phyloP scores from a whole-genome alignment of 2,329 filamentous ascomycete genomes.

The Colletotrichum orbiculare region DNA sequence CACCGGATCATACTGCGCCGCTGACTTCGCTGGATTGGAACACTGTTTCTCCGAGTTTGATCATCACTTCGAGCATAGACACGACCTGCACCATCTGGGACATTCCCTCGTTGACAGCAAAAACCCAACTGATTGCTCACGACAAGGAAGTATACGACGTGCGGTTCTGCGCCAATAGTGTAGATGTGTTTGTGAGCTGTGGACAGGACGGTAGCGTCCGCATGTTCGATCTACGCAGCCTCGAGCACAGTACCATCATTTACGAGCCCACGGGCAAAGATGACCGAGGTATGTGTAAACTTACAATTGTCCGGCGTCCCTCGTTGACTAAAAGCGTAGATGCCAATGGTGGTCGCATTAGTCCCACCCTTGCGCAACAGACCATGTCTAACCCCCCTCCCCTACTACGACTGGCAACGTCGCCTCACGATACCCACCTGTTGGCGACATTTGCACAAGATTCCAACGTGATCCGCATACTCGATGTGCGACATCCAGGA shows the following conservation, averaged over 20 bases:
- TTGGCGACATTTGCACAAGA: constrained; percentile 98
- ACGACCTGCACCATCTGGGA: constrained; percentile 99
- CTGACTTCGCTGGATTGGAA: constrained; percentile 99
- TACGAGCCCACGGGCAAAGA: constrained; percentile 96
- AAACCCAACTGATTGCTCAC: constrained; percentile 97
- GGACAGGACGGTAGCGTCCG: constrained; percentile 97
- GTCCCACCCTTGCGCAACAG: constrained; percentile 80
- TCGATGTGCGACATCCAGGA: constrained; percentile 95
- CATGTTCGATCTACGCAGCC: constrained; percentile 96
- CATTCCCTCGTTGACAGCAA: constrained; percentile 95
- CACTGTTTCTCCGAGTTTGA: constrained; percentile 93
- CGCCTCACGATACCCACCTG: constrained; percentile 93
- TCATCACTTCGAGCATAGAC: constrained; percentile 98
- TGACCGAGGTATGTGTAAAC: constrained; percentile 66
- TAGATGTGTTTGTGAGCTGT: constrained; percentile 98
- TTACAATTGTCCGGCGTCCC: neutral
- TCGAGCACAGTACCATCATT: constrained; percentile 98
- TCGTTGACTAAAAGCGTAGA: constrained; percentile 48
- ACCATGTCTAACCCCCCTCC: constrained; percentile 82
- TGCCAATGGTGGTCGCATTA: constrained; percentile 71
- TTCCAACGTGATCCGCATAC: constrained; percentile 89
- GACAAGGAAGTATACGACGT: constrained; percentile 99
- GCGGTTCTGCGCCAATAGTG: constrained; percentile 95
- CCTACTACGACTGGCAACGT: constrained; percentile 84
- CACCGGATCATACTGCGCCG: constrained; percentile 95